Percentiles rank a stretch among this genome's conserved stretches.
phyloP scores from a whole-genome alignment of 2,329 filamentous ascomycete genomes.

The Penicillium sp. region DNA sequence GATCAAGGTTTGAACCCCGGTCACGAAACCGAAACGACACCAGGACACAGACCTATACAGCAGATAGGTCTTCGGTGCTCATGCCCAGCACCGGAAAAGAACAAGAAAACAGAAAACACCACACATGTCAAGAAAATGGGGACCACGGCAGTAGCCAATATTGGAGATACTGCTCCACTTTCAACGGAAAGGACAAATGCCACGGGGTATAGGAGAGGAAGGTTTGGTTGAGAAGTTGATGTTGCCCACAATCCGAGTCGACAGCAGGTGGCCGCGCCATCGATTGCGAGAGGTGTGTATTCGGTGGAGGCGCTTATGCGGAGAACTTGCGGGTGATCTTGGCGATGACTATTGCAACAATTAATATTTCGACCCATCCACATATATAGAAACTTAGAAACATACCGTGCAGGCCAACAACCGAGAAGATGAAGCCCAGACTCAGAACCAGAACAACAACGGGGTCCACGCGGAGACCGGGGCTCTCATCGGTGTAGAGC shows the following conservation, averaged over 20 bases:
- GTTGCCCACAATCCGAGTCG: conserved; percentile 4
- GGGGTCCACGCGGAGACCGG: conserved; percentile 94
- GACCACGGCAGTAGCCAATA: conserved; percentile 17
- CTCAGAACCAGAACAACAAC: conserved; percentile 95
- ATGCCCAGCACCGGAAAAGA: conserved; percentile 20
- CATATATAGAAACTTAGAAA: conserved; percentile 18
- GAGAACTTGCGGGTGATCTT: conserved; percentile 90
- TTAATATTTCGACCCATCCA: not conserved
- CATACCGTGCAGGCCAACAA: conserved; percentile 95
- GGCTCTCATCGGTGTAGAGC: conserved; percentile 97
- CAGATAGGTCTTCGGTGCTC: conserved; percentile 31
- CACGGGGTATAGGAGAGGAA: conserved; percentile 28
- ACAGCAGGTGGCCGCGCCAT: not conserved
- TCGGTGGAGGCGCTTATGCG: conserved; percentile 40
- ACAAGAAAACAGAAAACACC: conserved; percentile 24
- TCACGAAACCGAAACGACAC: not conserved
- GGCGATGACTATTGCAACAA: conserved; percentile 69
- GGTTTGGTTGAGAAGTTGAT: conserved; percentile 7
- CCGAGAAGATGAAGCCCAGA: conserved; percentile 97
- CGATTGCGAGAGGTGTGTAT: not conserved
- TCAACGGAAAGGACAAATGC: conserved; percentile 18
- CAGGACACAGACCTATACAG: conserved; percentile 27
- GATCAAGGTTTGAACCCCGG: conserved; percentile 3
- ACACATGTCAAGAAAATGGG: conserved; percentile 23
- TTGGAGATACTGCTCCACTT: conserved; percentile 11